phyloP scores from a whole-genome alignment of 768 basidiomycete genomes.

The Suillus americanus region DNA sequence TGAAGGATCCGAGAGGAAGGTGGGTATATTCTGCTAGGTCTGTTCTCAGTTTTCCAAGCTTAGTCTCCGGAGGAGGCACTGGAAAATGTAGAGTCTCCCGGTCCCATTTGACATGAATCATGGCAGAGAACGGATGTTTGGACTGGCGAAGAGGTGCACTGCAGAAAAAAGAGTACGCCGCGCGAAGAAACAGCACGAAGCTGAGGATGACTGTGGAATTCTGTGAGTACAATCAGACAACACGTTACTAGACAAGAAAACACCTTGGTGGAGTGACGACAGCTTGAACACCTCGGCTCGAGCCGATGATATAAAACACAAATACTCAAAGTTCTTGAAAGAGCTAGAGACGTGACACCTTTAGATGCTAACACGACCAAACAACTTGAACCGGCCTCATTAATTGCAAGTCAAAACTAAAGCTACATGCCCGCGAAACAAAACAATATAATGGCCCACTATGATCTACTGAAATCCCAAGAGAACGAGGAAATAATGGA shows the following conservation, averaged over 20 bases:
- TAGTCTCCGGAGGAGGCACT: constrained; percentile 57
- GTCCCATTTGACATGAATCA: constrained; percentile 50
- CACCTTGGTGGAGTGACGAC: constrained; percentile 28
- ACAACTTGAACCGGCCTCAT: background rate
- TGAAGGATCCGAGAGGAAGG: constrained; percentile 68
- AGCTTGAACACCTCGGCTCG: constrained; percentile 15
- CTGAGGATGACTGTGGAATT: constrained; percentile 26
- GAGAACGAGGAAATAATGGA: background rate
- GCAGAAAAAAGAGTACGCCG: constrained; percentile 19
- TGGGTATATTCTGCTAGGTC: constrained; percentile 74
- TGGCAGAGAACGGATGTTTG: constrained; percentile 25
- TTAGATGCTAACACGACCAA: background rate
- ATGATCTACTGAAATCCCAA: background rate
- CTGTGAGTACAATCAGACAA: constrained; percentile 7
- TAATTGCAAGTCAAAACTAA: constrained; percentile 3
- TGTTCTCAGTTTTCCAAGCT: constrained; percentile 55
- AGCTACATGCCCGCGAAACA: constrained; percentile 4
- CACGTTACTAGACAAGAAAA: background rate
- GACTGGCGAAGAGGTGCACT: constrained; percentile 6
- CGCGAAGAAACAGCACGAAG: constrained; percentile 34
- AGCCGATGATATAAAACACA: constrained; percentile 6
- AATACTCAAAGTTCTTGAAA: background rate
- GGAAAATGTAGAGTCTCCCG: constrained; percentile 50
- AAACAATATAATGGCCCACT: constrained; percentile 2
- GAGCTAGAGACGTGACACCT: background rate